Conservation (phyloP, 2,329 filamentous ascomycete genomes). For the Arthrobotrys conoides region DNA sequence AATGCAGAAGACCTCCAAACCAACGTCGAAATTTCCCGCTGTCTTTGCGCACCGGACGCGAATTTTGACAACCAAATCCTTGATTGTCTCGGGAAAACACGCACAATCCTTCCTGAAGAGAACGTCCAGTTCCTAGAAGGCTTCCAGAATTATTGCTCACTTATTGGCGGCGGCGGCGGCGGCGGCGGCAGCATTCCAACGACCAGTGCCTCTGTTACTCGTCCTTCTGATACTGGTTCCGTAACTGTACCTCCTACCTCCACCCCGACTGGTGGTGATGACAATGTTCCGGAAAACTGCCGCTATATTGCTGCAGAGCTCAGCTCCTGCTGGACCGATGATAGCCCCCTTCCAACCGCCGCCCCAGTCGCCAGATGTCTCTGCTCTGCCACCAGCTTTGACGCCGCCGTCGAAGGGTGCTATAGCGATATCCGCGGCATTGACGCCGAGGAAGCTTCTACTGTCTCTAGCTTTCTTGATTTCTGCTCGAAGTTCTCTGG, state of each 20-base stretch:
- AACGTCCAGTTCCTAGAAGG: not conserved
- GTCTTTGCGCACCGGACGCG: constrained; percentile 21
- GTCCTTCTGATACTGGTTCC: not conserved
- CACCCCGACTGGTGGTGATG: not conserved
- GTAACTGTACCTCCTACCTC: not conserved
- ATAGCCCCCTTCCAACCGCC: constrained; percentile 19
- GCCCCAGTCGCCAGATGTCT: constrained; percentile 32
- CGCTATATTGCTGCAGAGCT: constrained; percentile 4
- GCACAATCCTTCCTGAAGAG: not conserved
- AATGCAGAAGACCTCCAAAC: not conserved
- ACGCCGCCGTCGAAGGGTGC: constrained; percentile 28
- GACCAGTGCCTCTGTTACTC: not conserved
- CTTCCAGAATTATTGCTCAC: constrained; percentile 34
- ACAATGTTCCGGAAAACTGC: constrained; percentile 12
- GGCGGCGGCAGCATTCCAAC: constrained; percentile 10
- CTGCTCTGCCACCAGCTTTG: constrained; percentile 37
- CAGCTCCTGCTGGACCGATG: constrained; percentile 37
- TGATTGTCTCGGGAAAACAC: constrained; percentile 6
- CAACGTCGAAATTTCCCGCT: not conserved
- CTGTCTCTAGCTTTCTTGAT: constrained; percentile 1
- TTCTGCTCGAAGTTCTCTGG: constrained; percentile 44
- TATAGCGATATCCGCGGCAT: constrained; percentile 25
- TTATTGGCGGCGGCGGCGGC: constrained; percentile 10
- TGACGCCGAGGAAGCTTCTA: constrained; percentile 14
- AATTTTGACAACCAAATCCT: constrained; percentile 23